Conservation (phyloP, 78 protist genomes). For the Dictyostelium purpureum region DNA sequence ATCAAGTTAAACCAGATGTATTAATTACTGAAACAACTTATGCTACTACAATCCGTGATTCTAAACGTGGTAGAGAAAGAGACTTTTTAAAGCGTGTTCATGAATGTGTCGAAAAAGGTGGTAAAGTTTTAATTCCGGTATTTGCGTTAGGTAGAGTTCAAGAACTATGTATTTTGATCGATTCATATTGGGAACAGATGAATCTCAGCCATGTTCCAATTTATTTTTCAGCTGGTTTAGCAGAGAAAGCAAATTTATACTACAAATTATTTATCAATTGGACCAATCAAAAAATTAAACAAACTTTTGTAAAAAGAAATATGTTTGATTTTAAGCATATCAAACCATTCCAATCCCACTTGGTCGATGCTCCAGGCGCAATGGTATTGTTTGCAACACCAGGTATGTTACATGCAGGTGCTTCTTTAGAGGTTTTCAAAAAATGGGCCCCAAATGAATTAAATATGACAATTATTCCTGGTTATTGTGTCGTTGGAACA, state of each 20-base stretch:
- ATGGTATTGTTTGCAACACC: conserved; percentile 98
- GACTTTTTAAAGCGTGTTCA: conserved; percentile 94
- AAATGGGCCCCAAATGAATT: conserved; percentile 89
- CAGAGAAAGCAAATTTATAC: conserved; percentile 91
- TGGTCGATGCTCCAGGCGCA: conserved; percentile 84
- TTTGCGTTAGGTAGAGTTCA: conserved; percentile 99
- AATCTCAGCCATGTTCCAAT: conserved; percentile 92
- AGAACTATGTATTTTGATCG: conserved; percentile 96
- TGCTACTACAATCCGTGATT: conserved; percentile 96
- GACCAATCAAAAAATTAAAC: conserved; percentile 95
- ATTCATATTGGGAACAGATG: conserved; percentile 95
- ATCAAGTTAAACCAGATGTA: conserved; percentile 89
- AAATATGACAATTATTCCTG: conserved; percentile 96
- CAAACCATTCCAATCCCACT: conserved; percentile 75
- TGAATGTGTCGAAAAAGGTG: conserved; percentile 86
- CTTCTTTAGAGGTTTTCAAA: conserved; percentile 84
- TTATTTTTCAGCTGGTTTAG: conserved; percentile 88
- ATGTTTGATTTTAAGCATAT: conserved; percentile 93
- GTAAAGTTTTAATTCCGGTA: conserved; percentile 97
- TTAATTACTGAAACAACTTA: conserved; percentile 98
- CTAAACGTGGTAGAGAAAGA: conserved; percentile 93
- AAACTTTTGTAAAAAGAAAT: conserved; percentile 84
- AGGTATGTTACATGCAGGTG: conserved; percentile 98
- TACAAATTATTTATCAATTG: conserved; percentile 95
- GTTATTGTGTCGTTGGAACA: conserved; percentile 98